phyloP scores from a whole-genome alignment of 2,329 filamentous ascomycete species.

The Fusarium longipes region DNA sequence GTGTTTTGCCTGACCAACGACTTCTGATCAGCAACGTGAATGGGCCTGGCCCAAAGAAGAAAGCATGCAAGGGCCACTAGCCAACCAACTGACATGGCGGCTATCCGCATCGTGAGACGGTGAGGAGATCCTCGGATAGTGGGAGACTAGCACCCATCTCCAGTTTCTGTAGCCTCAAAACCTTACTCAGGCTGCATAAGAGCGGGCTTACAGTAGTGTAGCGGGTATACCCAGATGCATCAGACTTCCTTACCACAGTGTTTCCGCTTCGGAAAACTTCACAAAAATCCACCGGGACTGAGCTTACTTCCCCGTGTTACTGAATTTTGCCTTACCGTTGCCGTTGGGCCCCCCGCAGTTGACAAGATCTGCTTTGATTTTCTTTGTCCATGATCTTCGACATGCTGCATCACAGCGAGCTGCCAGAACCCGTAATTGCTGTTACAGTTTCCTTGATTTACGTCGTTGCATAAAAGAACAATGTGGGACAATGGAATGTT shows the following conservation, averaged over 20 bases:
- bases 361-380: constrained; percentile 30
- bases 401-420: background rate
- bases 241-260: constrained; percentile 1
- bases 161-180: constrained; percentile 25
- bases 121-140: constrained; percentile 31
- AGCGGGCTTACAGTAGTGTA: constrained; percentile 30
- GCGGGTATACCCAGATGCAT: constrained; percentile 39
- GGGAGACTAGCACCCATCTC: constrained; percentile 29
- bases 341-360: constrained; percentile 36
- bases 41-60: constrained; percentile 33
- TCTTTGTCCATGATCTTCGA: constrained; percentile 24
- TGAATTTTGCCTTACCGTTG: background rate
- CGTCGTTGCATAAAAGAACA: constrained; percentile 3
- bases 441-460: constrained; percentile 4
- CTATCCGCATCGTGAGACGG: constrained; percentile 6
- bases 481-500: constrained; percentile 24
- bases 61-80: constrained; percentile 31
- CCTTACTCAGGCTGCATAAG: constrained; percentile 31
- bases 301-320: constrained; percentile 35
- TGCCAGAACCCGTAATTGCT: constrained; percentile 15
- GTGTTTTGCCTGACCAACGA: constrained; percentile 24
- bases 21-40: background rate
- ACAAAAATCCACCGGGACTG: constrained; percentile 5
- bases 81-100: constrained; percentile 40
- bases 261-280: constrained; percentile 20